Evolutionary conservation across 305 asterid species (phyloP), one percentile per base, ranked within the genome.

Genomic region (Lippia alba): DNA sequence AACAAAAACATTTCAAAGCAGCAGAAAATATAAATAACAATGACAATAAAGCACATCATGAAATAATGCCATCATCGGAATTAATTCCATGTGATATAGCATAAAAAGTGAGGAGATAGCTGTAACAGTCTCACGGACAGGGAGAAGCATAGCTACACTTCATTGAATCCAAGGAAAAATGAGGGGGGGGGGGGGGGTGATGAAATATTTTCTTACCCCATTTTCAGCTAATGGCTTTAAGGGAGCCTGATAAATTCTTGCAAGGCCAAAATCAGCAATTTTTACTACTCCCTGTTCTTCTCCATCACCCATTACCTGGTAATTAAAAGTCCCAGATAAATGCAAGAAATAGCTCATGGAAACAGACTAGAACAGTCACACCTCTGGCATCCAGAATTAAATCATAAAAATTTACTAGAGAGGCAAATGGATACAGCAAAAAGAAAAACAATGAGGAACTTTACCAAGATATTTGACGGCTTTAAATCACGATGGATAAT

Each of bases 191-290:
- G 12, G 56, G 51, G 68, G 12, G 12, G 56, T 46, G 68, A 56
- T 24, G 61, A 54, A 56, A 18, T 71, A 20, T 18, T 66, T 32
- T 64, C 89, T 78, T 75, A 92, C 99, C 91, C 99, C 99, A 83
- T 94, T 94, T 65, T 94, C 98, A 56, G 89, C 75, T 61, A 94
- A 84, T 71, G 97, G 87, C 82, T 87, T 92, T 44, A 94, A 69
- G 57, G 99, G 98, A 79, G 97, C 96, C 78, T 90, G 97, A 71
- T 90, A 94, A 71, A 94, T 86, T 87, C 98, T 86, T 30, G 99
- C 99, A 70, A 94, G 99, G 70, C 98, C 99, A 72, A 94, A 94
- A 82, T 94, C 99, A 76, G 96, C 98, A 73, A 94, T 87, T 82
- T 94, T 94, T 56, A 94, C 85, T 15, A 94, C 85, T 75, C 99